These are phyloP conservation scores for Tetrahymena malaccensis DNA, from an alignment of 73 alveolate species.

Conservation along the genomic window DNA sequence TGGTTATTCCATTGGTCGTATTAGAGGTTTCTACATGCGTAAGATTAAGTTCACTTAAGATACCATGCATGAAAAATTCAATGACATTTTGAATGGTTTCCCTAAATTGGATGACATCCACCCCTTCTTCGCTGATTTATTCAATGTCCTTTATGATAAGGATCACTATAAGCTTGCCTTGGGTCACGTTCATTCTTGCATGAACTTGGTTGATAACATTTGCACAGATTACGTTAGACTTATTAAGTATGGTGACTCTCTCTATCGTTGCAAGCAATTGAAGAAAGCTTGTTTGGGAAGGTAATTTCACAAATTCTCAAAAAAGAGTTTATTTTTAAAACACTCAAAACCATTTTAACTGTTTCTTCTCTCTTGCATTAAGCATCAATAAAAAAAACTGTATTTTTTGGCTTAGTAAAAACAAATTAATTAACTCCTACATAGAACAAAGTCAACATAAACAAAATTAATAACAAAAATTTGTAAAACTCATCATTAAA, in stretches of 20 bases:
- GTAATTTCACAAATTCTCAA: neutral
- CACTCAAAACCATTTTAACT: neutral
- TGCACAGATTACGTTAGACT: constrained; percentile 97
- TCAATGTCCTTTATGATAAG: constrained; percentile 97
- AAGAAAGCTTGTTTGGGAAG: constrained; percentile 89
- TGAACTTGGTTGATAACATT: constrained; percentile 85
- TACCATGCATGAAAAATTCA: constrained; percentile 91
- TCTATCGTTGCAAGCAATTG: constrained; percentile 96
- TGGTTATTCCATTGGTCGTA: constrained; percentile 96
- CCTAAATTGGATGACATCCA: constrained; percentile 99
- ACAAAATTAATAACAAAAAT: too few species aligned
- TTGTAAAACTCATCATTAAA: too few species aligned
- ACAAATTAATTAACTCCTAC: neutral
- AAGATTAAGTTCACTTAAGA: constrained; percentile 97
- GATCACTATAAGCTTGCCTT: constrained; percentile 99
- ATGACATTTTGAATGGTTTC: constrained; percentile 91
- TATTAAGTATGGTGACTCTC: constrained; percentile 97
- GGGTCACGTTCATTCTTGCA: constrained; percentile 91
- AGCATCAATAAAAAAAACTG: neutral
- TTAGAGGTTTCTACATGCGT: constrained; percentile 98
- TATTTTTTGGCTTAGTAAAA: too few species aligned
- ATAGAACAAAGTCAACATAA: neutral
- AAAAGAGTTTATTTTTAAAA: neutral
- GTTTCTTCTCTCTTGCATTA: neutral
- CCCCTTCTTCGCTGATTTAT: constrained; percentile 99